phyloP scores from a whole-genome alignment of 768 basidiomycete genomes.

The Russula ochroleuca region DNA sequence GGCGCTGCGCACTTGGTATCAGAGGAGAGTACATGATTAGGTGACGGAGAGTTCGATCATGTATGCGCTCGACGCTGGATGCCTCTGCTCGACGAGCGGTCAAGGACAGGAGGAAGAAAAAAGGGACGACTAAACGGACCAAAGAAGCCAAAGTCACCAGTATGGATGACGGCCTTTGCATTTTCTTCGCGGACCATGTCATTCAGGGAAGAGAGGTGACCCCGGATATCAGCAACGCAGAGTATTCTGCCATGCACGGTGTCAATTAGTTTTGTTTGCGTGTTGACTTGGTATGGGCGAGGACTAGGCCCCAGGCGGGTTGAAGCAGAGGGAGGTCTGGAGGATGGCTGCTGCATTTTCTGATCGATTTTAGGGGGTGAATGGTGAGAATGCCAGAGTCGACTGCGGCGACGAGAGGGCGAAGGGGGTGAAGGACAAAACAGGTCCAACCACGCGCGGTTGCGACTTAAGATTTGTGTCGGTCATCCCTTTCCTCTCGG shows the following conservation, averaged over 20 bases:
- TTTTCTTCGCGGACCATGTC: slow-evolving; percentile 84
- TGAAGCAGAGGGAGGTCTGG: slow-evolving; percentile 58
- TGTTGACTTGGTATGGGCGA: slow-evolving; percentile 56
- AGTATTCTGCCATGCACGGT: slow-evolving; percentile 80
- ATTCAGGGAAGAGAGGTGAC: slow-evolving; percentile 83
- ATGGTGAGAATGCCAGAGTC: background rate
- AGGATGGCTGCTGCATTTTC: slow-evolving; percentile 48
- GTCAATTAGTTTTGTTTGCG: slow-evolving; percentile 76
- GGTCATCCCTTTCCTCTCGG: slow-evolving; percentile 2
- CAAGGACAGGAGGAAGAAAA: slow-evolving; percentile 9
- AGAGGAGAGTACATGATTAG: slow-evolving; percentile 95
- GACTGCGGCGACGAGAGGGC: slow-evolving; percentile 2
- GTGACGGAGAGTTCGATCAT: slow-evolving; percentile 93
- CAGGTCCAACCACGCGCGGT: background rate
- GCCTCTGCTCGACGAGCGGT: slow-evolving; percentile 48
- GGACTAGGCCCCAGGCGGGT: slow-evolving; percentile 57
- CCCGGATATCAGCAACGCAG: slow-evolving; percentile 92
- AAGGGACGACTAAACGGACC: slow-evolving; percentile 40
- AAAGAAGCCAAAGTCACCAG: slow-evolving; percentile 99
- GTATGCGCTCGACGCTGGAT: slow-evolving; percentile 80
- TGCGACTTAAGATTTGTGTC: background rate
- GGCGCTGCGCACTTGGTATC: slow-evolving; percentile 76
- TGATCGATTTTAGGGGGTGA: background rate
- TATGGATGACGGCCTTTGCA: slow-evolving; percentile 92
- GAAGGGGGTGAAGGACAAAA: background rate